Evolutionary conservation across 345 rosid genomes (phyloP), one percentile per base, ranked within the genome.

Genomic region (Sisymbrium altissimum): DNA sequence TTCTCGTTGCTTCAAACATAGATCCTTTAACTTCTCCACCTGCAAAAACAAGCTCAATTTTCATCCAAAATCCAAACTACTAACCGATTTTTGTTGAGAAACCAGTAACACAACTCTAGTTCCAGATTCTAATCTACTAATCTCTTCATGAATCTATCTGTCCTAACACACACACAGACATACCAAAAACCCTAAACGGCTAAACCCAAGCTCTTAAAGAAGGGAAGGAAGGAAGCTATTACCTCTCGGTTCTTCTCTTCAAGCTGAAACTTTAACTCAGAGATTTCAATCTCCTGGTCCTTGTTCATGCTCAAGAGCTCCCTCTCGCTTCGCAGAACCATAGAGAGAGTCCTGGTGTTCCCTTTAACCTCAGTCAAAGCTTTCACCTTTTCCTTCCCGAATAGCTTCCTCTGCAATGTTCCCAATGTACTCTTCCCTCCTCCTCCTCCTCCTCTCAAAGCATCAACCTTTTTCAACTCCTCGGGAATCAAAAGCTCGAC

Each of bases 11-110:
- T 83, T 87, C 83, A 92, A 68, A 77, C 97, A 95, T 73, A 95
- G 72, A 77, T 92, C 96, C 79, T 95, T 92, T 85, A 95, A 71
- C 81, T 87, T 92, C 84, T 92, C 99, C 41, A 88, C 90, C 99
- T 94, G 74, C 83, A 85, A 63, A 59, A 74, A 32, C 10, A 3
- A 54, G 6, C 52, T 36, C 0, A 27, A 0, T 8, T 70, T 15
- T 2, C n/a, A 40, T 41, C 65, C 48, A 60, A 39, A 1, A 55
- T 30, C n/a, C 56, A 56, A 57, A 33, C 50, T 39, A 45, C 13
- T 38, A 9, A 71, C 27, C 29, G 29, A 35, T n/a, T 0, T 17
- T 17, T 30, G 25, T 11, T 36, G n/a, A 33, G 1, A 35, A 38
- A 9, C 65, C 46, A 43, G 4, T 4, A 25, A 62, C 3, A 39